Conservation (phyloP, 371 early-diverging fungal genomes). For the Sporodiniella umbellata region DNA sequence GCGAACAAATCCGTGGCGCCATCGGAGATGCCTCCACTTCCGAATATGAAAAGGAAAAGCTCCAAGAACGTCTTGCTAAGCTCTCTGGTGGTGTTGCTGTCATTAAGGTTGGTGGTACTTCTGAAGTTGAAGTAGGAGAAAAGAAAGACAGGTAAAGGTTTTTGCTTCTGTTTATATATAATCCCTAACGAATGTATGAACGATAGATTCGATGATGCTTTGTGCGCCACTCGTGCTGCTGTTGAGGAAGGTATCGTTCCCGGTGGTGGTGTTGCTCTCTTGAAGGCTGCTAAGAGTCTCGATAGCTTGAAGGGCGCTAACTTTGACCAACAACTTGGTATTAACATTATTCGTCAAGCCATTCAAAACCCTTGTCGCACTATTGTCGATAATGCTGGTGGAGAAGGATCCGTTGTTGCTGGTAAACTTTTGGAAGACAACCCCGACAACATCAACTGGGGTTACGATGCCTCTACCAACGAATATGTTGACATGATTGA, state of each 20-base stretch:
- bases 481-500: constrained; percentile 95
- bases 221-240: constrained; percentile 97
- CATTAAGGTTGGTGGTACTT: constrained; percentile 95
- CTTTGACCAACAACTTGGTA: constrained; percentile 97
- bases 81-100: constrained; percentile 97
- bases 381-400: constrained; percentile 96
- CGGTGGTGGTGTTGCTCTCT: constrained; percentile 94
- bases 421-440: constrained; percentile 86
- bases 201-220: constrained; percentile 88
- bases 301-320: constrained; percentile 78
- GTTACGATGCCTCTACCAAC: constrained; percentile 90
- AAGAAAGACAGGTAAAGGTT: constrained; percentile 87
- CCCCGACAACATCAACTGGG: constrained; percentile 78
- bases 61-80: constrained; percentile 98
- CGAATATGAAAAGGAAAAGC: constrained; percentile 97
- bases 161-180: background rate
- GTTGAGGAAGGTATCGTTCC: constrained; percentile 98
- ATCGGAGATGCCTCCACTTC: constrained; percentile 78
- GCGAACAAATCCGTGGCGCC: constrained; percentile 93
- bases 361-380: constrained; percentile 89
- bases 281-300: constrained; percentile 87
- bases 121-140: constrained; percentile 98
- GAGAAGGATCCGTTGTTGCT: constrained; percentile 93
- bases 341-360: constrained; percentile 92
- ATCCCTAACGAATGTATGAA: background rate